Evolutionary conservation across 208 protist species (phyloP).

Genomic region (Tritrichomonas musculus): DNA sequence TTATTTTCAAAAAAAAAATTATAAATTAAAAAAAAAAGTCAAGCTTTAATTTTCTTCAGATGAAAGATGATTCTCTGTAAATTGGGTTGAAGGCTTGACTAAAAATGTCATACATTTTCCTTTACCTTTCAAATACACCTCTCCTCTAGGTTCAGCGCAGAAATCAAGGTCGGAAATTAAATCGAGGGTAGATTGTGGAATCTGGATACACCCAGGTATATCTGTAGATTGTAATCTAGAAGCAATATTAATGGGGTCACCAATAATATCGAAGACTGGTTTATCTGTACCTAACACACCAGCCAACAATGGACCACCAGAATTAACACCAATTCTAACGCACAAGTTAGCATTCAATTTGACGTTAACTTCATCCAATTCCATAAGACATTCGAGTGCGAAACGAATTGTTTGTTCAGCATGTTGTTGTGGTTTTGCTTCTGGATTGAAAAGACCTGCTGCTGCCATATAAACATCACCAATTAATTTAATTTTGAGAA

Average conservation of each 20-base stretch:
- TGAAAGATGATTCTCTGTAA: no score
- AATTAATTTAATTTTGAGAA: constrained; percentile 24
- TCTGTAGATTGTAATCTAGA: not conserved
- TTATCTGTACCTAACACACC: constrained; percentile 22
- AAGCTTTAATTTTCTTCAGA: no score
- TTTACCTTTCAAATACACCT: not conserved
- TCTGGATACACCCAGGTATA: not conserved
- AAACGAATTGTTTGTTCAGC: not conserved
- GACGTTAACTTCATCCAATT: constrained; percentile 8
- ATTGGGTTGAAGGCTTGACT: no score
- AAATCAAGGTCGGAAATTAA: not conserved
- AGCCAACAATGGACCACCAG: not conserved
- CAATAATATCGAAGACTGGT: constrained; percentile 28
- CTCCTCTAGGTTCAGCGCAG: not conserved
- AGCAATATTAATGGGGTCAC: constrained; percentile 32
- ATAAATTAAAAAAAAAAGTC: no score
- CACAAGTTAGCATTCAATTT: not conserved
- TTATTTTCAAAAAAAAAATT: no score
- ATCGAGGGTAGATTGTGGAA: not conserved
- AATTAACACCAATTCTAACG: constrained; percentile 27
- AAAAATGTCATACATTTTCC: no score
- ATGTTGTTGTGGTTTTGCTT: not conserved
- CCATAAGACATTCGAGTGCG: not conserved
- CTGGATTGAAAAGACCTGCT: not conserved
- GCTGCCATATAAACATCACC: constrained; percentile 31